These are phyloP conservation scores for Penicillium capsulatum DNA, from an alignment of 2,329 filamentous ascomycete genomes.

Conservation along the genomic window DNA sequence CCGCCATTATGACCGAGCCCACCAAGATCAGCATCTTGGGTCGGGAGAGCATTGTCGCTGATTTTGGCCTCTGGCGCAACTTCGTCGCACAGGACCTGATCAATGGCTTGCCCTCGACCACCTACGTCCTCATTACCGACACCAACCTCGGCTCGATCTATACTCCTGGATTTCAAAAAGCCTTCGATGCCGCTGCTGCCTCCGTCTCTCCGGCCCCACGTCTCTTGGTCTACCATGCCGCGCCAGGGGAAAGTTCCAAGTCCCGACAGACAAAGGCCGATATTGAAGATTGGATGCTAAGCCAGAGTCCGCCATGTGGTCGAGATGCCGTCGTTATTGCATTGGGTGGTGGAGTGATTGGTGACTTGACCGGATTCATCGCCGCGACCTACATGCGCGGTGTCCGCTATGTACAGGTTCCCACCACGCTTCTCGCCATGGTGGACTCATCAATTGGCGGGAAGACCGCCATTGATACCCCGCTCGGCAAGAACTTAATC, in stretches of 20 bases:
- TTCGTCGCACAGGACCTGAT: slow-evolving; percentile 80
- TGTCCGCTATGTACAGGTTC: slow-evolving; percentile 92
- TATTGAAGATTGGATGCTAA: slow-evolving; percentile 96
- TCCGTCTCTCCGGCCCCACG: slow-evolving; percentile 53
- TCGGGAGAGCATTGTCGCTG: slow-evolving; percentile 84
- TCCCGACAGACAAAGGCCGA: slow-evolving; percentile 88
- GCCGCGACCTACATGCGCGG: slow-evolving; percentile 98
- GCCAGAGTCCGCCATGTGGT: slow-evolving; percentile 75
- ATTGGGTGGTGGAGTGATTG: slow-evolving; percentile 92
- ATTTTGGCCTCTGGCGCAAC: slow-evolving; percentile 82
- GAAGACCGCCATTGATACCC: slow-evolving; percentile 96
- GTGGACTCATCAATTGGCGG: slow-evolving; percentile 97
- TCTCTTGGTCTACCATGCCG: slow-evolving; percentile 78
- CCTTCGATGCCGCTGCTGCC: slow-evolving; percentile 54
- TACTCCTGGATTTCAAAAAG: slow-evolving; percentile 67
- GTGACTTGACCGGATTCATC: slow-evolving; percentile 96
- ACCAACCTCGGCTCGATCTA: slow-evolving; percentile 83
- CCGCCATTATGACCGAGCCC: slow-evolving; percentile 39
- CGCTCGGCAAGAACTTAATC: slow-evolving; percentile 91
- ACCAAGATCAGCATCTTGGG: slow-evolving; percentile 76
- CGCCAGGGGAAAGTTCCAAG: slow-evolving; percentile 91
- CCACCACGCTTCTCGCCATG: slow-evolving; percentile 92
- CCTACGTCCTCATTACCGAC: slow-evolving; percentile 94
- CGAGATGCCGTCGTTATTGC: slow-evolving; percentile 93
- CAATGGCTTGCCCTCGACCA: slow-evolving; percentile 71